Evolutionary conservation across 2,329 filamentous ascomycete species (phyloP).

Genomic region (Aspergillus sp.): DNA sequence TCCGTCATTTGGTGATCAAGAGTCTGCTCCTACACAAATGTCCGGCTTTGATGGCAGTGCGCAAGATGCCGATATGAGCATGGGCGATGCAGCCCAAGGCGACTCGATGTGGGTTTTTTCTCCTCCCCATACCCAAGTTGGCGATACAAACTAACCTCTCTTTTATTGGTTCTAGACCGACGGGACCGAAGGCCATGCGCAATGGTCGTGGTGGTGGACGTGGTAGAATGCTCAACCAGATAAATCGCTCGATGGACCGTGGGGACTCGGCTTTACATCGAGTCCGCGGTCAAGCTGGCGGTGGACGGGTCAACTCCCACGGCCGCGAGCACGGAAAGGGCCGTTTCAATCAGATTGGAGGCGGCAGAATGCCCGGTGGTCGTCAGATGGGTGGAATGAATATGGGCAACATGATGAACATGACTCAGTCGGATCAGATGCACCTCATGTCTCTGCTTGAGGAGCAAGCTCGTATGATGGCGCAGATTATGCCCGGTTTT

Average conservation of each 20-base stretch:
- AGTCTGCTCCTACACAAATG: conserved; percentile 29
- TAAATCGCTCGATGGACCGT: conserved; percentile 81
- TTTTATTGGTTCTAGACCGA: conserved; percentile 63
- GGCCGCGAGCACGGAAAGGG: conserved; percentile 70
- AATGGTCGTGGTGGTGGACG: conserved; percentile 67
- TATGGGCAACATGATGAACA: conserved; percentile 50
- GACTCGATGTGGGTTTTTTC: conserved; percentile 43
- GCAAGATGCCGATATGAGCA: conserved; percentile 75
- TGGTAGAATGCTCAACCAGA: conserved; percentile 81
- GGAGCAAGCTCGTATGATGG: conserved; percentile 85
- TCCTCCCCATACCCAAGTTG: not conserved
- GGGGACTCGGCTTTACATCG: conserved; percentile 77
- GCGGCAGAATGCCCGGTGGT: conserved; percentile 48
- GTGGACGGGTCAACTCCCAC: conserved; percentile 80
- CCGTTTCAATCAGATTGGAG: conserved; percentile 51
- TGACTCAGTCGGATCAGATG: conserved; percentile 70
- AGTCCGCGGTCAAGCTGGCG: conserved; percentile 67
- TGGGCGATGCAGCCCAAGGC: conserved; percentile 58
- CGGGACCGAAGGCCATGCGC: conserved; percentile 93
- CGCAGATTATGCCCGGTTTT: conserved; percentile 64
- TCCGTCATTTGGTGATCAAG: conserved; percentile 37
- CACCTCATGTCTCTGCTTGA: conserved; percentile 76
- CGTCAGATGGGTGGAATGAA: conserved; percentile 50
- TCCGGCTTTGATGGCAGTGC: conserved; percentile 36
- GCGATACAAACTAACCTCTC: conserved; percentile 41